Base-by-base conservation (phyloP, 179 eudicot genomes). In the Drosera spatulata region DNA sequence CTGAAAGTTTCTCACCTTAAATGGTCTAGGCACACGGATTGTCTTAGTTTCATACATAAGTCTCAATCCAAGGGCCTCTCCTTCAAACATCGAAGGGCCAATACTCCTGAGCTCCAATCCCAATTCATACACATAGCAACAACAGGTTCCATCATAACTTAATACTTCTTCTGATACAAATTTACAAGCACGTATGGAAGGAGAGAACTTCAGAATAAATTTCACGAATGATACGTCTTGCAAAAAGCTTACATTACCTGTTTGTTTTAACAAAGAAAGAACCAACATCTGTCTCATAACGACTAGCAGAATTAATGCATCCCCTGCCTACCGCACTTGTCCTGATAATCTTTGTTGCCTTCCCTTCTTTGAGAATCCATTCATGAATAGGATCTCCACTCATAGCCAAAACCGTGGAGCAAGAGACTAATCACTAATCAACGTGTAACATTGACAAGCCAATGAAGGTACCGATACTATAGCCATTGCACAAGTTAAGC, bases 51-150 rank as follows among this genome's bases (percentile, higher is more conserved):
- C 95, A 55, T 79, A 76, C 97, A 93, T 93, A 46, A 83, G 84
- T 67, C 68, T 76, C 60, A 93, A 80, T 46, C 99, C 99, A 73
- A 86, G 73, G 67, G 93, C 96, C 77, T 93, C 99, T 49, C 90
- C 99, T 70, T 93, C 96, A 78, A 93, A 93, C 99, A 93, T 93
- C 2, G 71, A 69, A 49, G 88, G 86, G 43, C 86, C 99, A 56
- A 89, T 71, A 52, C 82, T 81, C 90, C 97, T 93, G 81, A 70
- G 33, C 33, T 22, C 33, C 33, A 22, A 22, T 22, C 33, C 33
- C 33, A 22, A 22, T 22, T 22, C 33, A 22, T 22, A 22, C 33
- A 22, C 33, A 22, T 22, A 22, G 1, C 33, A 22, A 22, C 33
- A 22, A 22, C 33, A 22, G 33, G 33, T 22, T 22, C 33, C 33